phyloP scores from a whole-genome alignment of 129 eudicot genomes.

The Heracleum sosnowskyi region DNA sequence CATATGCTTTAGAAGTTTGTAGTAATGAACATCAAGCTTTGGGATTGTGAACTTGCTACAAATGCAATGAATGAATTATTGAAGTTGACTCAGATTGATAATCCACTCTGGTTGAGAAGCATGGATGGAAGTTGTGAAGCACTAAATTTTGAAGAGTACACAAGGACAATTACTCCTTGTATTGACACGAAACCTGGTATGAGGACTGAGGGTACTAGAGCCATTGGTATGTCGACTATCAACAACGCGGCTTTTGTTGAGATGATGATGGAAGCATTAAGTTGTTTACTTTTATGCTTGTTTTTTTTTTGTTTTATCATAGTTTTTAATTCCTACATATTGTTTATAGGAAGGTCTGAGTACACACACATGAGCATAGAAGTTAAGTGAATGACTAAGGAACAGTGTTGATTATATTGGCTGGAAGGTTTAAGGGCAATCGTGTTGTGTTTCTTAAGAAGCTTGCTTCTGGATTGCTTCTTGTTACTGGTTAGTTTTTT shows the following conservation, averaged over 20 bases:
- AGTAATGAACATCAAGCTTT: too few relatives aligned
- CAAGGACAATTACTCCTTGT: constrained; percentile 39
- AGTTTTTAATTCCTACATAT: not conserved
- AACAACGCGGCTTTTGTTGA: constrained; percentile 52
- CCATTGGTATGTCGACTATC: constrained; percentile 40
- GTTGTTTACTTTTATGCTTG: constrained; percentile 11
- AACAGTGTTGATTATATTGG: constrained; percentile 53
- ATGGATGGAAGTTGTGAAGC: constrained; percentile 46
- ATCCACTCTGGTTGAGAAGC: constrained; percentile 57
- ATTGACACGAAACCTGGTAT: constrained; percentile 63
- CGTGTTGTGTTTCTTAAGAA: constrained; percentile 79
- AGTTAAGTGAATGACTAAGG: constrained; percentile 1
- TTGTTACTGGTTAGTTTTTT: constrained; percentile 45
- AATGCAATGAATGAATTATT: constrained; percentile 74
- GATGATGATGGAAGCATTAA: constrained; percentile 51
- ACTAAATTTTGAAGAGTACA: constrained; percentile 58
- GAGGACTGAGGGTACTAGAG: constrained; percentile 65
- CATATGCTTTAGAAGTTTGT: too few relatives aligned
- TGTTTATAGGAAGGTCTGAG: not conserved
- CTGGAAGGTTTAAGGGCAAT: constrained; percentile 76
- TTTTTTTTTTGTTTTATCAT: not conserved
- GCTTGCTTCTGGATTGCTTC: constrained; percentile 66
- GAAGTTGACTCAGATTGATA: constrained; percentile 58
- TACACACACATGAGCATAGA: not conserved
- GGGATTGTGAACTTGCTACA: constrained; percentile 54